These are phyloP conservation scores for Neolentinus lepideus DNA, from an alignment of 1,284 basidiomycete species.

Conservation along the genomic window DNA sequence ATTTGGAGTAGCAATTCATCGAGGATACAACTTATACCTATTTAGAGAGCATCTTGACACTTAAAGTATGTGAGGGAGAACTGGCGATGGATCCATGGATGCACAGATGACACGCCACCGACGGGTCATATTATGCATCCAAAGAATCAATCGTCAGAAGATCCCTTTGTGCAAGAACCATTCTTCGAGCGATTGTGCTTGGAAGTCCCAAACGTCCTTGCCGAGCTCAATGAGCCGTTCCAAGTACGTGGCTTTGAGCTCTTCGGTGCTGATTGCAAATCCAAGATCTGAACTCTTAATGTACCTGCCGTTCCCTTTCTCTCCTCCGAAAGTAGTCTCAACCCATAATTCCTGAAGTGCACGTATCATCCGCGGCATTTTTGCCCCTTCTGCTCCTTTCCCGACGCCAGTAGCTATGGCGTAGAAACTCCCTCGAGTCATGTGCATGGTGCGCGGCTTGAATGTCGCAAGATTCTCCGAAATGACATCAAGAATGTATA, in stretches of 20 bases:
- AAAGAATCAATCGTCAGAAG: not conserved
- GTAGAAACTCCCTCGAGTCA: not conserved
- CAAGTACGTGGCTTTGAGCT: conserved; percentile 17
- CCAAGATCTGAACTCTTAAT: conserved; percentile 11
- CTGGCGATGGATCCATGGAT: no score
- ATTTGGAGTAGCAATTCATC: no score
- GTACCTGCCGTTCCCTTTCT: conserved; percentile 2
- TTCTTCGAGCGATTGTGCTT: not conserved
- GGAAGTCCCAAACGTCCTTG: not conserved
- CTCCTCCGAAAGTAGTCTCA: conserved; percentile 7
- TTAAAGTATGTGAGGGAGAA: no score
- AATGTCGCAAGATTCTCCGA: not conserved
- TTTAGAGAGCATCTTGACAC: no score
- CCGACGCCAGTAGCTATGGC: conserved; percentile 5
- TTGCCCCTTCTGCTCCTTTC: conserved; percentile 3
- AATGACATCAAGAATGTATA: not conserved
- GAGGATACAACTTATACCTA: no score
- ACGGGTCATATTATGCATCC: not conserved
- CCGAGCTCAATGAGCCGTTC: conserved; percentile 10
- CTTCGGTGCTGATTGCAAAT: conserved; percentile 22
- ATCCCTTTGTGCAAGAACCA: conserved; percentile 2
- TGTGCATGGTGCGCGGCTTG: not conserved
- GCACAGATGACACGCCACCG: not conserved
- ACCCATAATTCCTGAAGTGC: conserved; percentile 10
- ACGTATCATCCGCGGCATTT: not conserved